These are phyloP conservation scores for Colletotrichum sp. DNA, from an alignment of 2,329 filamentous ascomycete species.

Conservation along the genomic window DNA sequence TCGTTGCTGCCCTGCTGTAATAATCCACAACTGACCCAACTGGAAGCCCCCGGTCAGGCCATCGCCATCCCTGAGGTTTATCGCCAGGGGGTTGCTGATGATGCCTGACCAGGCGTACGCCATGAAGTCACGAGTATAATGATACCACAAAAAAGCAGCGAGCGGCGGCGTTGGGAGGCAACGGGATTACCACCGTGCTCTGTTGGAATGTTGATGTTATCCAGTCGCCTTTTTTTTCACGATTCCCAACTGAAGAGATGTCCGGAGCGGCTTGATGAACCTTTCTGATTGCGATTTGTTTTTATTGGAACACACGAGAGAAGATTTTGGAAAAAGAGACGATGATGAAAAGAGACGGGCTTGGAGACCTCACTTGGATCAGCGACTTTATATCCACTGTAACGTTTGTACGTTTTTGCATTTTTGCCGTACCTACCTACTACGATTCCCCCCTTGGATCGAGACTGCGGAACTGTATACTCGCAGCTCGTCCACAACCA, in stretches of 20 bases:
- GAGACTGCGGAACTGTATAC: neutral
- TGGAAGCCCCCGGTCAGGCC: conserved; percentile 11
- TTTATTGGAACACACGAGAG: neutral
- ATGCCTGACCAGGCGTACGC: neutral
- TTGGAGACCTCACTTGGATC: conserved; percentile 11
- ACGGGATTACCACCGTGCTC: conserved; percentile 6
- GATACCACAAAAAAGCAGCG: neutral
- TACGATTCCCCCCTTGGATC: neutral
- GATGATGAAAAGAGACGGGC: neutral
- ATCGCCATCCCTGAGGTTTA: neutral
- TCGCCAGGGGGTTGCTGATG: neutral
- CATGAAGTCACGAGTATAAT: conserved; percentile 22
- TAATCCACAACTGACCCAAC: conserved; percentile 7
- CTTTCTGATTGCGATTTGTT: neutral
- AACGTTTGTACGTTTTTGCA: neutral
- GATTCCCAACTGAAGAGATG: conserved; percentile 16
- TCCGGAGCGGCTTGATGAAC: conserved; percentile 17
- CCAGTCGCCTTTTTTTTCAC: conserved; percentile 3
- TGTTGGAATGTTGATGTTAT: conserved; percentile 22
- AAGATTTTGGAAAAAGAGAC: neutral
- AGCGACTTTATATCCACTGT: conserved; percentile 16
- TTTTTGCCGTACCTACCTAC: neutral
- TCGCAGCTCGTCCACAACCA: neutral
- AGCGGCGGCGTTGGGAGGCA: neutral
- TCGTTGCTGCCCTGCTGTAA: conserved; percentile 20